Base-by-base conservation (phyloP, 1,139 yeast genomes). In the Sugiyamaella xylanicola region DNA sequence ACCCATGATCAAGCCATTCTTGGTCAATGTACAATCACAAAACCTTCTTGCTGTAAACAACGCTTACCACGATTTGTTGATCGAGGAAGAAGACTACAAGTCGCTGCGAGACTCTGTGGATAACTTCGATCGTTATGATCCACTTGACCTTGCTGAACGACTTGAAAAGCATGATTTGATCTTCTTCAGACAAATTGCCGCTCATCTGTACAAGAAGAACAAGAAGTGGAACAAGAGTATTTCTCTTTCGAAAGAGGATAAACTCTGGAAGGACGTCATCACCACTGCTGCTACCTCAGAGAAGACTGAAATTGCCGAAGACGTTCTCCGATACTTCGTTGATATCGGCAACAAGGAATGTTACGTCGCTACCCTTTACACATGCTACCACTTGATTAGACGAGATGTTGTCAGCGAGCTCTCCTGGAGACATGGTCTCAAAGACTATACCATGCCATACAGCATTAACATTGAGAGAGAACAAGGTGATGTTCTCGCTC, bases 271-370 rank as follows among this genome's bases (percentile, higher is more conserved):
- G 61, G 97, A 92, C 71, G 91, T 96, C 63, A 87, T 95, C 69
- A 89, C 84, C 69, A 92, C 98, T 9, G 97, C 96, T 41, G 84
- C 96, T n/a, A 74, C 84, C 56, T 90, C 97, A 17, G 83, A 82
- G 63, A 86, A 86, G 63, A 70, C 82, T 21, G 91, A 88, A 70
- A 86, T 93, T 69, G 92, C 95, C 27, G 95, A 90, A 71, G 99
- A 92, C 59, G 78, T 90, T 63, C 77, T 93, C 70, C 83, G 87
- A 59, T 95, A 93, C 77, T 93, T 93, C 73, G 98, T 95, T 59
- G 98, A 92, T 68, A 91, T 96, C 48, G 99, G 97, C 67, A 93
- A 93, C 77, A 91, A 87, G 73, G 99, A 93, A 77, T 90, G 97
- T 68, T 89, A 90, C 70, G 89, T 91, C 66, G 98, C 97, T 9